Evolutionary conservation across 192 early-diverging fungal species (phyloP), one percentile per base, ranked within the genome.

Genomic region (Paraglomus brasilianum): DNA sequence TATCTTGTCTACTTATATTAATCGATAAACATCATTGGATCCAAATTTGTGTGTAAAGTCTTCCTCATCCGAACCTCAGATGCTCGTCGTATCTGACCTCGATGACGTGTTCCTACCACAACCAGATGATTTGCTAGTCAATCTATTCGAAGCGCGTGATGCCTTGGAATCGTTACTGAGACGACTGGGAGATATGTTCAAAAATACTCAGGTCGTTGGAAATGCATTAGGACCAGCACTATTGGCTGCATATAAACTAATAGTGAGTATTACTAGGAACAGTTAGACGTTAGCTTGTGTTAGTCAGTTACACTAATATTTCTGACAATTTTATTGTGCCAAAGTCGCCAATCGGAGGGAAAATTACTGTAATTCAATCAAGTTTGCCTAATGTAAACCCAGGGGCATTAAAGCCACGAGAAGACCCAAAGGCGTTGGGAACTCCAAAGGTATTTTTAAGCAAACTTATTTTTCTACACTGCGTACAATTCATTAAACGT

Each of bases 41-140:
- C 21, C 38, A 30, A 40, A 30, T 30, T 3, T 30, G 30, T 52
- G 39, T 39, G 17, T 19, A 41, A 69, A 81, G 65, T 47, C 84
- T 8, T 71, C 77, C 14, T 73, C 86, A 38, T 69, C 87, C 13
- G 95, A 96, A 74, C 95, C 96, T 19, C 94, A 97, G 75, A 94
- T 97, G 92, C 78, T 98, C 21, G 91, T 95, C 19, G 92, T 98
- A 3, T 82, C 91, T 4, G 96, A 98, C 74, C 69, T 95, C 11
- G 95, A 97, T 19, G 95, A 97, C 22, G 80, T 90, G 2, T 97
- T 89, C 63, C 69, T 98, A 65, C 96, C 96, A 8, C 82, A 89
- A 58, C 96, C 96, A 2, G 82, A 89, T 52, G 93, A 96, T 74
- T 80, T 98, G 43, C 85, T 98, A 11, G 93, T 95, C 9, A 91